Conservation (phyloP, 208 protist species). For the Leishmania mexicana region DNA sequence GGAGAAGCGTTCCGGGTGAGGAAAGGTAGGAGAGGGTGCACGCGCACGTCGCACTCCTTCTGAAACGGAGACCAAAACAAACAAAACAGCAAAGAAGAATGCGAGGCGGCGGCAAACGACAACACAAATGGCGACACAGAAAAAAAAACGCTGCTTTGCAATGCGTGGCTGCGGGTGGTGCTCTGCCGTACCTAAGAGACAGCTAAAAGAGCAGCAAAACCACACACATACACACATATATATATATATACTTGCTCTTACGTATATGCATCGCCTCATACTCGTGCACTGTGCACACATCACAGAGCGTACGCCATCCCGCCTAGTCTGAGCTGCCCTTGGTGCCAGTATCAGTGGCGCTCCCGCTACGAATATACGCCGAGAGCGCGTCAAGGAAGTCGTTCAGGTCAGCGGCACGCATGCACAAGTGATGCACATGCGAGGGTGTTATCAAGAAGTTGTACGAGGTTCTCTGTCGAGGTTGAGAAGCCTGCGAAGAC, state of each 20-base stretch:
- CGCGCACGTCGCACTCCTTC: too few relatives aligned
- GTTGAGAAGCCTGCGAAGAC: too few relatives aligned
- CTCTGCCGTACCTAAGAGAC: background rate
- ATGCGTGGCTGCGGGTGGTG: background rate
- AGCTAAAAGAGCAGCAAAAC: too few relatives aligned
- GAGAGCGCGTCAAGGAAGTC: conserved; percentile 11
- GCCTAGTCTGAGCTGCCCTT: background rate
- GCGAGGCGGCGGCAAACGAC: too few relatives aligned
- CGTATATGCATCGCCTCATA: background rate
- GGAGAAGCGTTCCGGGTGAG: too few relatives aligned
- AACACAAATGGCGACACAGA: too few relatives aligned
- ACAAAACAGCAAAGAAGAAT: too few relatives aligned
- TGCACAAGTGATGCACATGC: conserved; percentile 29
- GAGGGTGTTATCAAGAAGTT: conserved; percentile 25
- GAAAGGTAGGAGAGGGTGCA: too few relatives aligned
- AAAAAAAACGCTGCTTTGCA: too few relatives aligned
- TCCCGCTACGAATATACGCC: conserved; percentile 12
- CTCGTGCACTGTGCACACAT: background rate
- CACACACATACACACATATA: background rate
- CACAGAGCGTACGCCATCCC: background rate
- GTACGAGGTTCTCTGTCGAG: background rate
- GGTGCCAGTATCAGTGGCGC: background rate
- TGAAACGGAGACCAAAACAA: too few relatives aligned
- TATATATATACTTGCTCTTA: background rate
- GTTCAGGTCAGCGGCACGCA: conserved; percentile 7